Evolutionary conservation across 2,329 filamentous ascomycete species (phyloP).

Genomic region (Alternaria triticimaculans): DNA sequence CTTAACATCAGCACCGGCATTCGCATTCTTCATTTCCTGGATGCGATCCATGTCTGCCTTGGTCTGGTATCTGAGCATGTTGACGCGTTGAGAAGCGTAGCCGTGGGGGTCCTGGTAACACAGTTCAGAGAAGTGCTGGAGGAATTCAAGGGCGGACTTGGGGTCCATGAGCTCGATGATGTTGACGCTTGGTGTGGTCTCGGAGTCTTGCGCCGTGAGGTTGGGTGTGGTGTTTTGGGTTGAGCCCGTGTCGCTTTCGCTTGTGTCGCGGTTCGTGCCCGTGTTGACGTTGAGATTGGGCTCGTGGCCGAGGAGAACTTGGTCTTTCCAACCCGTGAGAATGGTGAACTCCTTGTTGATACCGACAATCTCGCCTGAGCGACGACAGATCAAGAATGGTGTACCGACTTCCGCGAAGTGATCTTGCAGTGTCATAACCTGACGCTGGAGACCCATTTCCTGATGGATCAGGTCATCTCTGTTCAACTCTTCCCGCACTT

Average conservation of each 20-base stretch:
- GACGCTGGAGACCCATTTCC: constrained; percentile 96
- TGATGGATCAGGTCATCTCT: constrained; percentile 92
- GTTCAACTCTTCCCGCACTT: constrained; percentile 87
- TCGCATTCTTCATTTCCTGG: constrained; percentile 31
- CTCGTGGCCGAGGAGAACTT: constrained; percentile 85
- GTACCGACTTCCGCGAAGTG: constrained; percentile 87
- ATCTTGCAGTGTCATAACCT: constrained; percentile 90
- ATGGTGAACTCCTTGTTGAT: constrained; percentile 98
- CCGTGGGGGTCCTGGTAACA: constrained; percentile 92
- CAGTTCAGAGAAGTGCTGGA: constrained; percentile 91
- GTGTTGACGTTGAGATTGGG: constrained; percentile 87
- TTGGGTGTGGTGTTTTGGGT: constrained; percentile 56
- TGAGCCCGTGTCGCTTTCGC: constrained; percentile 47
- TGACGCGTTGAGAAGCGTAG: constrained; percentile 81
- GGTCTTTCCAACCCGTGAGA: constrained; percentile 91
- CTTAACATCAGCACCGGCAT: constrained; percentile 28
- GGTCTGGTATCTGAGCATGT: constrained; percentile 83
- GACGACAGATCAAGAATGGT: constrained; percentile 87
- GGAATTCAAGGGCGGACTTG: constrained; percentile 91
- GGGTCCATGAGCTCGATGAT: constrained; percentile 92
- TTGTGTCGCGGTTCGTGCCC: constrained; percentile 57
- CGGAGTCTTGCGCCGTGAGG: constrained; percentile 42
- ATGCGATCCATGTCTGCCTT: constrained; percentile 46
- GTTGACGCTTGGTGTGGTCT: constrained; percentile 76
- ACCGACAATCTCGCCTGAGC: constrained; percentile 92